Conservation (phyloP, 1,139 yeast genomes). For the Hemisphaericaspora xylofermentans region DNA sequence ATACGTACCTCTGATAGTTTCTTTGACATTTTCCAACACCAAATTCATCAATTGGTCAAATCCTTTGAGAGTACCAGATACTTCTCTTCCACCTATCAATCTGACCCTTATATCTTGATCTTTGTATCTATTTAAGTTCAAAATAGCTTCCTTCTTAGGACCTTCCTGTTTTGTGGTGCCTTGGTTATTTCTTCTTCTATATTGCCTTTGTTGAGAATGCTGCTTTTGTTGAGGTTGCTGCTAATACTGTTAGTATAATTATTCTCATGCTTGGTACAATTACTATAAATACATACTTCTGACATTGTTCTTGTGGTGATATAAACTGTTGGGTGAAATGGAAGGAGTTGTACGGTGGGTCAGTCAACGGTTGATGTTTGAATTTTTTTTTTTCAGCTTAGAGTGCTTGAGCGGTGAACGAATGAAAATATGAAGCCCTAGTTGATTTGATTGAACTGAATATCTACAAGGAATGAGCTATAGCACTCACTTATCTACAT, state of each 20-base stretch:
- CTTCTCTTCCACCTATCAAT: conserved; percentile 83
- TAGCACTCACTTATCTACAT: too few relatives aligned
- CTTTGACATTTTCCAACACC: conserved; percentile 82
- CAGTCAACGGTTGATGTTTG: too few relatives aligned
- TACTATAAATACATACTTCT: conserved; percentile 1
- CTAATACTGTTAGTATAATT: conserved; percentile 4
- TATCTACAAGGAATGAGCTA: too few relatives aligned
- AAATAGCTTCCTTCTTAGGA: conserved; percentile 86
- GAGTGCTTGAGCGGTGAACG: too few relatives aligned
- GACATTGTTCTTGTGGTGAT: conserved; percentile 5
- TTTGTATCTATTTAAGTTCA: conserved; percentile 76
- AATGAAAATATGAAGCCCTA: too few relatives aligned
- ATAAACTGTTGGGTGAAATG: too few relatives aligned
- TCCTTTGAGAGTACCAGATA: conserved; percentile 79
- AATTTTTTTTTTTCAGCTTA: too few relatives aligned
- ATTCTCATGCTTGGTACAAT: background rate
- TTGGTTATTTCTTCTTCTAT: conserved; percentile 25
- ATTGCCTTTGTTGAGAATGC: conserved; percentile 4
- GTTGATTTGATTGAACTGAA: too few relatives aligned
- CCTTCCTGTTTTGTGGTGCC: conserved; percentile 55
- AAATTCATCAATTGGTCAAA: conserved; percentile 91
- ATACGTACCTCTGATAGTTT: conserved; percentile 55
- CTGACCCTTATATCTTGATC: conserved; percentile 75
- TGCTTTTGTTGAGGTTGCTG: conserved; percentile 8
- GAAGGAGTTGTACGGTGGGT: too few relatives aligned